phyloP scores from a whole-genome alignment of 768 basidiomycete genomes.

The Rhizopogon salebrosus region DNA sequence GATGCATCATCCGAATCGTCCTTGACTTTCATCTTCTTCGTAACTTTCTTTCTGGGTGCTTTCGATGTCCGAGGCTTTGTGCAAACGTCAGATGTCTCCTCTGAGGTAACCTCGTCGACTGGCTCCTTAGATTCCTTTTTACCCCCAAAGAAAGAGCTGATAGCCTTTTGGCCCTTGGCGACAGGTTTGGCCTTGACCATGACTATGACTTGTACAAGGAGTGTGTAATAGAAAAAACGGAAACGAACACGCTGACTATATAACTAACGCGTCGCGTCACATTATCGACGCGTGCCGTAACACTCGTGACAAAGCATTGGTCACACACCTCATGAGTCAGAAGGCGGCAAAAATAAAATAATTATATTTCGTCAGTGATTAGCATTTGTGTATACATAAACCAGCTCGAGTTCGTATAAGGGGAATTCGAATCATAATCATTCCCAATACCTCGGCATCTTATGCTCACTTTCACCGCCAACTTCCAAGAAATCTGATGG shows the following conservation, averaged over 20 bases:
- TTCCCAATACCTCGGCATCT: conserved; percentile 77
- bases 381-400: neutral
- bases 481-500: conserved; percentile 83
- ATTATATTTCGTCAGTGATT: conserved; percentile 8
- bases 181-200: conserved; percentile 48
- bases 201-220: conserved; percentile 6
- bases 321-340: no score
- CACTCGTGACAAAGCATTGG: neutral
- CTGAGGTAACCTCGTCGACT: conserved; percentile 7
- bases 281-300: conserved; percentile 3
- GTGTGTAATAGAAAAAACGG: neutral
- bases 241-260: neutral
- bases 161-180: conserved; percentile 44
- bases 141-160: conserved; percentile 50
- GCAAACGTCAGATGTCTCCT: conserved; percentile 6
- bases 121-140: conserved; percentile 21
- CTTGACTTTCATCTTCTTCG: conserved; percentile 27
- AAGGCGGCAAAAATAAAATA: conserved; percentile 1
- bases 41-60: conserved; percentile 29
- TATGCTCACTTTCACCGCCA: conserved; percentile 55
- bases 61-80: conserved; percentile 26
- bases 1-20: conserved; percentile 29
- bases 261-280: conserved; percentile 9
- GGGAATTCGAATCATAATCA: conserved; percentile 33
- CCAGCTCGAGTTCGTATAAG: neutral